Evolutionary conservation across 2,329 filamentous ascomycete genomes (phyloP).

Genomic region (Xylariaceae sp.): DNA sequence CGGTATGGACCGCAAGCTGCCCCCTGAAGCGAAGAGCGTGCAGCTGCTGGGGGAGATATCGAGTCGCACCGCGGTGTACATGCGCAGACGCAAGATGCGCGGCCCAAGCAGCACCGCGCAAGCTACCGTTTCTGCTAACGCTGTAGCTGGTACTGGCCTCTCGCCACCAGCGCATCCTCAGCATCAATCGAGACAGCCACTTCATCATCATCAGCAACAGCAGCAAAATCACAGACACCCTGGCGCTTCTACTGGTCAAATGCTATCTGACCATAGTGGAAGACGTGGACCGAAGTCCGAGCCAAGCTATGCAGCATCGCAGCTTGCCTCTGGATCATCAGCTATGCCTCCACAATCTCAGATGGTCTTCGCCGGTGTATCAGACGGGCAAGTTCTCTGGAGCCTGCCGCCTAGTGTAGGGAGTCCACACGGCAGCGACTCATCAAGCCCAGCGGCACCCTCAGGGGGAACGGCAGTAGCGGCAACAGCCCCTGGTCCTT

Average conservation of each 20-base stretch:
- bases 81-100: slow-evolving; percentile 51
- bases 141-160: slow-evolving; percentile 30
- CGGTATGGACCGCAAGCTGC: slow-evolving; percentile 49
- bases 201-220: slow-evolving; percentile 7
- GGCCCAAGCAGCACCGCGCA: slow-evolving; percentile 45
- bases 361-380: slow-evolving; percentile 45
- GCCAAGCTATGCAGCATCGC: slow-evolving; percentile 7
- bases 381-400: slow-evolving; percentile 47
- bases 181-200: slow-evolving; percentile 7
- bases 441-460: slow-evolving; percentile 32
- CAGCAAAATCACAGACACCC: neutral
- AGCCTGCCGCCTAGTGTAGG: slow-evolving; percentile 37
- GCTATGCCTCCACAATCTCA: slow-evolving; percentile 15
- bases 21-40: slow-evolving; percentile 54
- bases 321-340: neutral
- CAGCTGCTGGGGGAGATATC: slow-evolving; percentile 60
- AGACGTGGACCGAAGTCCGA: slow-evolving; percentile 5
- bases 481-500: neutral
- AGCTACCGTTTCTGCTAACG: slow-evolving; percentile 37
- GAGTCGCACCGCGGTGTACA: slow-evolving; percentile 57
- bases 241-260: neutral
- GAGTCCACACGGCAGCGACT: slow-evolving; percentile 44
- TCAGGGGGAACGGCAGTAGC: slow-evolving; percentile 7
- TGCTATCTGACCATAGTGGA: neutral
- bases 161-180: slow-evolving; percentile 11